Evolutionary conservation across 306 rosid genomes (phyloP), one percentile per base, ranked within the genome.

Genomic region (Prunus davidiana): DNA sequence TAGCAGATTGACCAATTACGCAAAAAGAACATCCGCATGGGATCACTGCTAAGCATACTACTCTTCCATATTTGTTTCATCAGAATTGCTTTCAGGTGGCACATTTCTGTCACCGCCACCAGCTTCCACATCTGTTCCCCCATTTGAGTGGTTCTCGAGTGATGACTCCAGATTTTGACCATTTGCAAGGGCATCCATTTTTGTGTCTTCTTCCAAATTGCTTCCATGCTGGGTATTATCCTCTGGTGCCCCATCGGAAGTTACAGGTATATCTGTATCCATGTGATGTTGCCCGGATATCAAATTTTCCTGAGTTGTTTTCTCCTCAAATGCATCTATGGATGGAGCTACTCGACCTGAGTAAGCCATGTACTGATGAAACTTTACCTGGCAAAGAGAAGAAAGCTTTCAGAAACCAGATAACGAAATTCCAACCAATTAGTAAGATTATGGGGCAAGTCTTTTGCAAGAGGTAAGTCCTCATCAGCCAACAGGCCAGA

Each of bases 51-150:
- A 0, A 61, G 61, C 61, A 38, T 38, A 24, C 66, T 56, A 79
- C 56, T 78, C 86, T 34, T 78, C 83, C 80, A 69, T 54, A 62
- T 54, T 65, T 8, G 61, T 64, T 67, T 72, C 57, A 12, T 61
- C 73, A 8, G 56, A 61, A 61, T 63, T 73, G 68, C 73, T 72
- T 76, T 76, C 79, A 2, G 65, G 79, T 5, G 61, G 78, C 63
- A 52, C 73, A 64, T 38, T 38, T 38, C 43, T 38, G 43, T 38
- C 43, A 38, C 43, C 43, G 43, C 43, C 43, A 38, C 54, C 38
- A 45, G 14, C 46, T 11, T 71, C 69, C 5, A 18, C 49, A 54
- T 76, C 78, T 15, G 54, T 65, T 13, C 45, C 71, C 58, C 71
- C 79, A 16, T 61, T 73, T 65, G 71, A 54, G n/a, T 67, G 76